Base-by-base conservation (phyloP, 2,329 filamentous ascomycete genomes). In the Aspergillus thermomutatus region DNA sequence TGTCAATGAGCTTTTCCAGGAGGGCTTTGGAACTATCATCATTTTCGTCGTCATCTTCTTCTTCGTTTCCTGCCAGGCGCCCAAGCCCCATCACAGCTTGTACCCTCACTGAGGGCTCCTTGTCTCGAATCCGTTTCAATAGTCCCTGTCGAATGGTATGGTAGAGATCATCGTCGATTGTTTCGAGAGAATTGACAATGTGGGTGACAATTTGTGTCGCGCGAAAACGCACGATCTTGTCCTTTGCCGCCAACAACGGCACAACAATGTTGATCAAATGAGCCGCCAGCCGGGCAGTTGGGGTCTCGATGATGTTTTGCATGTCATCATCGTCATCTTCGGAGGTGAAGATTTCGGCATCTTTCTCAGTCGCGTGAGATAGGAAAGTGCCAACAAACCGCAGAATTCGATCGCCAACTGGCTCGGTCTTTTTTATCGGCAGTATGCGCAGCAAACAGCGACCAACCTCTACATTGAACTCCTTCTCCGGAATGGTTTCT, bases 11-110 rank as follows among this genome's bases (percentile, higher is more conserved):
- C 73, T 92, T 95, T 57, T 90, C 87, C 25, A 96, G 78, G 41
- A 97, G 80, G 8, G 90, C 89, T 8, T 83, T 85, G 10, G 82
- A 80, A 23, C 82, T 82, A 26, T 82, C 80, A 31, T 87, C 87
- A 55, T 88, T 88, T 10, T 86, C 88, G 54, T 90, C 89, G 54
- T 90, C 89, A 4, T 88, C 84, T 4, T 81, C 82, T 17, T 75
- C 77, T 63, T 89, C 86, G 64, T 91, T 91, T 23, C 88, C 88
- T 6, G 91, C 91, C 52, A 97, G 80, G 31, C 92, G 84, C 6
- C 91, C 90, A n/a, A 99, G 81, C 4, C 92, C 93, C 60, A 96
- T 81, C 1, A 96, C 91, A 6, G 94, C 94, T 72, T 99, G 94
- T 5, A 94, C 87, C 58, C 94, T 87, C 8, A 99, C 91, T 71